These are phyloP conservation scores for Neckera pumila DNA, from an alignment of 225 moss, liverwort and hornwort species.

Conservation along the genomic window DNA sequence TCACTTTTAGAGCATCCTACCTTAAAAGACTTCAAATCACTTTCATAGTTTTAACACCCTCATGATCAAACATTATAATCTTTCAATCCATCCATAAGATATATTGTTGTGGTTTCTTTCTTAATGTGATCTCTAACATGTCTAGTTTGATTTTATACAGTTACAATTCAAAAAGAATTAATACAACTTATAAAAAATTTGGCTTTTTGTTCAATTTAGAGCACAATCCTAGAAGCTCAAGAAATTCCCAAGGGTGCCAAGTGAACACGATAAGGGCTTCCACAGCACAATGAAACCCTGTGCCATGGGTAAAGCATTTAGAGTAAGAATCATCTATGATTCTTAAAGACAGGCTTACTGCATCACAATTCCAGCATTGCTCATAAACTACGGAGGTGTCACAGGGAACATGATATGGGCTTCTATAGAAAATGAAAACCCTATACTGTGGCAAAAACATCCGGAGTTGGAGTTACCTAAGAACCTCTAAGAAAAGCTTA, in stretches of 20 bases:
- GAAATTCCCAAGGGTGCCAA: not conserved
- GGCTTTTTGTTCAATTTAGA: no score
- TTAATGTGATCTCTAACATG: no score
- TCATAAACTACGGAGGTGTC: not conserved
- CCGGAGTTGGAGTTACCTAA: not conserved
- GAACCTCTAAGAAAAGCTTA: not conserved
- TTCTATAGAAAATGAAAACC: not conserved
- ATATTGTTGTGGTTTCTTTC: no score
- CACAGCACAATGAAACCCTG: not conserved
- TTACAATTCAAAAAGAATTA: no score
- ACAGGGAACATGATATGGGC: not conserved
- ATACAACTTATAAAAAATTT: no score
- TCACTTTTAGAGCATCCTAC: no score
- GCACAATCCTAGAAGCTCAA: no score
- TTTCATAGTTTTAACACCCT: no score
- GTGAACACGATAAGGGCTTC: not conserved
- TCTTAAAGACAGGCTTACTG: not conserved
- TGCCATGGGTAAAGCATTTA: not conserved
- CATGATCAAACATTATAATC: no score
- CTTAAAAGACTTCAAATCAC: no score
- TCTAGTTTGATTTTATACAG: no score
- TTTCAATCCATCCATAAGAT: no score
- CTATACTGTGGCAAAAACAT: not conserved
- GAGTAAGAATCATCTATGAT: not conserved
- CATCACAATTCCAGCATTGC: not conserved